Percentiles rank a stretch among this genome's conserved stretches.
Conservation (phyloP, 2,329 filamentous ascomycete species). For the Xylaria sp. region DNA sequence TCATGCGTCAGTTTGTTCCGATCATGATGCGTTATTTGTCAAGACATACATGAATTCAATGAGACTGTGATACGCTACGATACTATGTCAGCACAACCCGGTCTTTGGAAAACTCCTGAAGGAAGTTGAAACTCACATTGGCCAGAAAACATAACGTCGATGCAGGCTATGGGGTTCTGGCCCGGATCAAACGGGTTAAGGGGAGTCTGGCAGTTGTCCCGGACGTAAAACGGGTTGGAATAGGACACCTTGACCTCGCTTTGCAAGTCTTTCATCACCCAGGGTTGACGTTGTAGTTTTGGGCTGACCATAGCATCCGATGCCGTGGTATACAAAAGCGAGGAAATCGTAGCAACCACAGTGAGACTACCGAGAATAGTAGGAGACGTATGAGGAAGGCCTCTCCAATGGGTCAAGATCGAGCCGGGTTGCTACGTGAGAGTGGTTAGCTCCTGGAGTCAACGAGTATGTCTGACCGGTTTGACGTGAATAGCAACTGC, state of each 20-base stretch:
- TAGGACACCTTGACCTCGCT: constrained; percentile 58
- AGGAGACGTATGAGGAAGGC: constrained; percentile 56
- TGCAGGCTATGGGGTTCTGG: constrained; percentile 50
- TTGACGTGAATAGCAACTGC: neutral
- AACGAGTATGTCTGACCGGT: neutral
- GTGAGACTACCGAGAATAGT: constrained; percentile 61
- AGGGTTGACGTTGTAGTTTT: constrained; percentile 56
- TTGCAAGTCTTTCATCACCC: constrained; percentile 44
- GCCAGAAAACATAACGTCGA: constrained; percentile 64
- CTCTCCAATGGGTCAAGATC: constrained; percentile 63
- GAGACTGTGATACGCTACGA: constrained; percentile 60
- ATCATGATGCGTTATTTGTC: neutral
- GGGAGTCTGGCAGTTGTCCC: constrained; percentile 55
- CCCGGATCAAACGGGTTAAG: constrained; percentile 42
- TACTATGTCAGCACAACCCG: constrained; percentile 7
- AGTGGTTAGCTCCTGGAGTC: neutral
- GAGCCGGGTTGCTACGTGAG: constrained; percentile 56
- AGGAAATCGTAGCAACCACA: constrained; percentile 58
- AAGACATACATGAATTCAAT: constrained; percentile 47
- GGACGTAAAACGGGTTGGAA: constrained; percentile 55
- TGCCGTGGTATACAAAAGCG: constrained; percentile 71
- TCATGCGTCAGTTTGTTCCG: constrained; percentile 26
- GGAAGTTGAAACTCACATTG: constrained; percentile 38
- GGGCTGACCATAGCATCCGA: constrained; percentile 71
- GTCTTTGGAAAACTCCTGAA: neutral